phyloP scores from a whole-genome alignment of 495 filamentous ascomycete genomes.

The Podospora fimiseda region DNA sequence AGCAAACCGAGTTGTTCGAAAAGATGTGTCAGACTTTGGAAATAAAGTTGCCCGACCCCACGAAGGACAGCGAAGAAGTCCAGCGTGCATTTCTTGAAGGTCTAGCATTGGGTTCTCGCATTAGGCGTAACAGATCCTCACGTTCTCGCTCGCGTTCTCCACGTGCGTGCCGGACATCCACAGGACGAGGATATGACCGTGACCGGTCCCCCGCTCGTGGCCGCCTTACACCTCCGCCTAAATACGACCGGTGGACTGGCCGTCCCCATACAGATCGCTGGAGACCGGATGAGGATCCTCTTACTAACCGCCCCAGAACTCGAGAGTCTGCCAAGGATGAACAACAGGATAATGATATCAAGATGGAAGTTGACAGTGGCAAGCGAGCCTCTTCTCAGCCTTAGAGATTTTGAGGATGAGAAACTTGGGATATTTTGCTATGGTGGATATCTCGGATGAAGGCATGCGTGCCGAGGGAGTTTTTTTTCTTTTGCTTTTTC shows the following conservation, averaged over 20 bases:
- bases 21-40: constrained; percentile 3
- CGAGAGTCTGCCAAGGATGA: not conserved
- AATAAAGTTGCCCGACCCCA: constrained; percentile 2
- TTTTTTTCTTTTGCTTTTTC: no score
- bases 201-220: constrained; percentile 12
- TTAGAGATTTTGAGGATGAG: no score
- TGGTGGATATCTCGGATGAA: no score
- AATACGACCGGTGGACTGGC: not conserved
- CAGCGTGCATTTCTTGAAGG: constrained; percentile 28
- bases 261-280: constrained; percentile 7
- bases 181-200: not conserved
- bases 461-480: no score
- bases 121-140: constrained; percentile 3
- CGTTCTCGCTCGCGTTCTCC: not conserved
- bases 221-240: constrained; percentile 2
- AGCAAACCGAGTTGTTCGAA: constrained; percentile 4
- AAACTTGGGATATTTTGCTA: no score
- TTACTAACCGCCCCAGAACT: not conserved
- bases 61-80: constrained; percentile 8
- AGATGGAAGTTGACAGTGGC: not conserved
- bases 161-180: not conserved
- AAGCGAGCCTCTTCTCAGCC: not conserved
- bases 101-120: constrained; percentile 20
- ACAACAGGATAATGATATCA: not conserved
- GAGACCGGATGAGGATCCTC: not conserved